A percentile compares a stretch with the other conserved stretches of the same genome.
phyloP scores from a whole-genome alignment of 1,284 basidiomycete species.

The Neolentinus lepideus region DNA sequence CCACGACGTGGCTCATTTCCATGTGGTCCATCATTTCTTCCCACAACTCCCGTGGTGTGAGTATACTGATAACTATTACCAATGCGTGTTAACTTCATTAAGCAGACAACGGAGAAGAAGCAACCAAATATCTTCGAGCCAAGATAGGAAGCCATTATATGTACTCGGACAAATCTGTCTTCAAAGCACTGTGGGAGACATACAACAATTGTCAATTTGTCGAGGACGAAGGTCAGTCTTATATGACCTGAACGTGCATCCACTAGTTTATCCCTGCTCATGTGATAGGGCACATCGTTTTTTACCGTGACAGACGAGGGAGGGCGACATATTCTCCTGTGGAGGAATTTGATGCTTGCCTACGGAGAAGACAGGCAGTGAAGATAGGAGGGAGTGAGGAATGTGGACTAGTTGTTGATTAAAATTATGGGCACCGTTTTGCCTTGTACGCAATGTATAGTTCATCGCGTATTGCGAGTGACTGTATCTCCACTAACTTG shows the following conservation, averaged over 20 bases:
- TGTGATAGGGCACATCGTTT: constrained; percentile 42
- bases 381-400: no score
- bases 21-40: constrained; percentile 31
- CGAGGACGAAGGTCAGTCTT: constrained; percentile 30
- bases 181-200: constrained; percentile 6
- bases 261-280: no score
- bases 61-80: background rate
- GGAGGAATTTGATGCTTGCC: no score
- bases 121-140: constrained; percentile 9
- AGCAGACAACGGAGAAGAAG: constrained; percentile 11
- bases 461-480: no score
- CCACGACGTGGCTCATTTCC: constrained; percentile 38
- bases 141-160: constrained; percentile 10
- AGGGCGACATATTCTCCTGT: no score
- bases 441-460: no score
- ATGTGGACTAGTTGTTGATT: no score
- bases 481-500: no score
- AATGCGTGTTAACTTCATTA: background rate
- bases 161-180: constrained; percentile 7
- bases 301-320: constrained; percentile 59
- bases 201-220: constrained; percentile 27
- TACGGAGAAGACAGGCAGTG: no score
- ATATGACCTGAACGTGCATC: no score
- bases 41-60: constrained; percentile 9
- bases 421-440: no score